phyloP scores from a whole-genome alignment of 306 rosid genomes.

The Lagenaria siceraria region DNA sequence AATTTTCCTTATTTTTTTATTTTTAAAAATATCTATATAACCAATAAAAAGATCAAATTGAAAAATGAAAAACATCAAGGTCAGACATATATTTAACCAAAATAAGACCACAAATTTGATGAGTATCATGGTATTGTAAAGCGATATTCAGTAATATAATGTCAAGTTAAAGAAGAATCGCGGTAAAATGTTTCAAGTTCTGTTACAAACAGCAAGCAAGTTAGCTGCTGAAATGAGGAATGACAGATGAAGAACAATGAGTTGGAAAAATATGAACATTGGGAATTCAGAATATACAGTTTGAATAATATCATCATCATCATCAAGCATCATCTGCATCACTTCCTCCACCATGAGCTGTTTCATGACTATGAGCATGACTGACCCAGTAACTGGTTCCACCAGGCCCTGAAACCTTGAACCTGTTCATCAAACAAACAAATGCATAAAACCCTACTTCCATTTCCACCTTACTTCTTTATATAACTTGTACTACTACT shows the following conservation, averaged over 20 bases:
- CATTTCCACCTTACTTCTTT: not conserved
- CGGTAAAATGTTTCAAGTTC: conserved; percentile 17
- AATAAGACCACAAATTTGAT: not conserved
- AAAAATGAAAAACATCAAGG: not conserved
- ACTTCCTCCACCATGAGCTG: conserved; percentile 58
- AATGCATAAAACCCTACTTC: conserved; percentile 5
- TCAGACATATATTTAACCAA: not conserved
- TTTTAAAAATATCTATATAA: too few relatives aligned
- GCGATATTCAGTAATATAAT: not conserved
- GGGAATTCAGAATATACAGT: conserved; percentile 46
- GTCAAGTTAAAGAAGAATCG: conserved; percentile 9
- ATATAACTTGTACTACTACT: not conserved
- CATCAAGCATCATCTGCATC: conserved; percentile 70
- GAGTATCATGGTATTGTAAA: not conserved
- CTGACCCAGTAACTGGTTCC: conserved; percentile 64
- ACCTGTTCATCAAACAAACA: conserved; percentile 42
- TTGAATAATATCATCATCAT: conserved; percentile 8
- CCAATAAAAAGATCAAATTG: not conserved
- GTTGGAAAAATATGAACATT: conserved; percentile 17
- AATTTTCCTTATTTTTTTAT: too few relatives aligned
- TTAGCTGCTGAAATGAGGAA: conserved; percentile 20
- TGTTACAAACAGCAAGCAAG: conserved; percentile 16
- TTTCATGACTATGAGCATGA: conserved; percentile 23
- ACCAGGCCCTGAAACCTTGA: conserved; percentile 60
- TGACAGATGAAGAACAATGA: conserved; percentile 11